Evolutionary conservation across 129 eudicot genomes (phyloP), one percentile per base, ranked within the genome.

Genomic region (Chrysanthemum seticuspe): DNA sequence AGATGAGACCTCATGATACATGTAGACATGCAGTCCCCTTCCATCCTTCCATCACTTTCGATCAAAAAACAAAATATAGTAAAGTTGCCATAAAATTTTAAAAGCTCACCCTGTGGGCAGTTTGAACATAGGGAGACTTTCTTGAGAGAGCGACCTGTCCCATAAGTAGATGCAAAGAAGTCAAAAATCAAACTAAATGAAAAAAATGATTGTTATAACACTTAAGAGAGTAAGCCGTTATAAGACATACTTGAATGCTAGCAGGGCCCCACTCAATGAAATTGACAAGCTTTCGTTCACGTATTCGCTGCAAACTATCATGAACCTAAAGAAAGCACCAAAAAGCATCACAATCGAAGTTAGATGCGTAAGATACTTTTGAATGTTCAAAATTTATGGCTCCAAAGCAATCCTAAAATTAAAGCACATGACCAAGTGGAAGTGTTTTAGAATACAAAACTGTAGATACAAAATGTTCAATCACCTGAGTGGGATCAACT

Each of bases 241-340:
- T 23, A 13, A 56, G 34, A 49, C 76, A 75, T 78, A 81, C 97
- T 94, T 95, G 96, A 62, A 95, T 88, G 86, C 98, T 93, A 76
- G 98, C 98, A 76, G 98, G 98, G 31, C 98, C 98, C 98, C 98
- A 93, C 44, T 93, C 96, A 61, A 93, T 93, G 84, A 93, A 93
- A 79, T 93, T 93, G 54, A 89, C 98, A 75, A 93, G 98, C 87
- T 93, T 93, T 78, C 98, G 82, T 79, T 93, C 98, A 65, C 96
- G 92, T 74, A 93, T 93, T 72, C 98, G 78, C 80, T 89, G 96
- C 80, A 93, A 71, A 76, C 98, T 93, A 78, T 93, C 98, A 81
- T 93, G 97, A 73, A 93, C 98, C 98, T 93, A 82, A 70, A 50
- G 21, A 71, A 52, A 56, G 47, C 53, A 70, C 55, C 66, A 70